Conservation (phyloP, 495 filamentous ascomycete species). For the Xylaria flabelliformis region DNA sequence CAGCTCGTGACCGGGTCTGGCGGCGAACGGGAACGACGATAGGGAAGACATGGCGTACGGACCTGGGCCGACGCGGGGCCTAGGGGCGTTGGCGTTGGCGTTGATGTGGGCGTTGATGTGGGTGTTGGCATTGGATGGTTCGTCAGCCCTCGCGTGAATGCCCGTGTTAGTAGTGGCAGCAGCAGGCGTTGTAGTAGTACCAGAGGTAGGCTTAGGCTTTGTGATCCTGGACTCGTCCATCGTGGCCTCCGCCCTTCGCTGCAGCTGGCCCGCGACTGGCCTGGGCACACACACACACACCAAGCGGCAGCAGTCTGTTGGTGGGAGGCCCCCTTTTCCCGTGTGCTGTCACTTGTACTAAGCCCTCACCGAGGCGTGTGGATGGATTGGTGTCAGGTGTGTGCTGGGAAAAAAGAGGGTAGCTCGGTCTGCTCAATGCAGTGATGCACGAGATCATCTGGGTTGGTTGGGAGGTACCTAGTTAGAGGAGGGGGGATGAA, state of each 20-base stretch:
- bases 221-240: constrained; percentile 24
- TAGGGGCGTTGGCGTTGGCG: not conserved
- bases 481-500: not conserved
- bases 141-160: constrained; percentile 11
- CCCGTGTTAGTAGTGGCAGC: not conserved
- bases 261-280: not conserved
- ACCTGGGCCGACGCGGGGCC: constrained; percentile 21
- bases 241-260: constrained; percentile 26
- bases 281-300: constrained; percentile 19
- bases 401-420: constrained; percentile 25
- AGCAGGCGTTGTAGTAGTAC: not conserved
- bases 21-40: constrained; percentile 7
- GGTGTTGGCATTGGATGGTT: constrained; percentile 10
- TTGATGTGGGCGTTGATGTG: not conserved
- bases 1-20: constrained; percentile 55
- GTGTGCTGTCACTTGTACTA: constrained; percentile 9
- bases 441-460: constrained; percentile 27
- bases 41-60: constrained; percentile 17
- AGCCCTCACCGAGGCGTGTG: constrained; percentile 29
- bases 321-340: constrained; percentile 3
- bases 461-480: not conserved
- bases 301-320: constrained; percentile 22
- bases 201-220: not conserved
- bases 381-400: constrained; percentile 22
- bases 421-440: constrained; percentile 25